Conservation (phyloP, 768 basidiomycete genomes). For the Polyporus arcularius region DNA sequence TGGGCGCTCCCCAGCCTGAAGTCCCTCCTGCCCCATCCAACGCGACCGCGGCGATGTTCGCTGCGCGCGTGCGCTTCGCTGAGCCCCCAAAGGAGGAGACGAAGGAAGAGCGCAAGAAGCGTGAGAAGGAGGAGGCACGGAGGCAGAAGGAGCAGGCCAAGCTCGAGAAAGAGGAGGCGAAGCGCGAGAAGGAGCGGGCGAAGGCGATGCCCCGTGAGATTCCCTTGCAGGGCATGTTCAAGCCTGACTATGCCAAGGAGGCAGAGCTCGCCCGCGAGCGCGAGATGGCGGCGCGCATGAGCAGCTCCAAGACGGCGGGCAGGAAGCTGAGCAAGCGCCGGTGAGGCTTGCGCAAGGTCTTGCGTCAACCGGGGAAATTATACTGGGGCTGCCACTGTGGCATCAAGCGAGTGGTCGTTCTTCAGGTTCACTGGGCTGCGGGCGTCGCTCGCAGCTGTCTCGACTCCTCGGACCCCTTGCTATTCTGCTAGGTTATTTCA, state of each 20-base stretch:
- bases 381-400: background rate
- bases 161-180: conserved; percentile 17
- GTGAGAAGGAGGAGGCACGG: conserved; percentile 16
- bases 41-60: conserved; percentile 24
- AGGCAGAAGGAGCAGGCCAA: conserved; percentile 17
- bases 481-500: background rate
- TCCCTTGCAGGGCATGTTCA: conserved; percentile 7
- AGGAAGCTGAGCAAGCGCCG: conserved; percentile 30
- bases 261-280: conserved; percentile 18
- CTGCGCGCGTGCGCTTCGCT: conserved; percentile 21
- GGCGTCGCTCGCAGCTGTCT: background rate
- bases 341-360: conserved; percentile 9
- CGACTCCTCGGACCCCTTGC: background rate
- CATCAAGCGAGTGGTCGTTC: background rate
- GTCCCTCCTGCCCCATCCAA: conserved; percentile 17
- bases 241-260: conserved; percentile 13
- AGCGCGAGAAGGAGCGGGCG: conserved; percentile 14
- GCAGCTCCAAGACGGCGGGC: conserved; percentile 9
- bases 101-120: conserved; percentile 14
- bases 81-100: conserved; percentile 15
- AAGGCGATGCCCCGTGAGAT: background rate
- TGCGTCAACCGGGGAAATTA: too few relatives aligned
- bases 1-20: background rate
- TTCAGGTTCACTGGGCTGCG: background rate
- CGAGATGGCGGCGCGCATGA: conserved; percentile 11